Evolutionary conservation across 2,329 filamentous ascomycete genomes (phyloP), one percentile per base, ranked within the genome.

Genomic region (Trichoderma sp.): DNA sequence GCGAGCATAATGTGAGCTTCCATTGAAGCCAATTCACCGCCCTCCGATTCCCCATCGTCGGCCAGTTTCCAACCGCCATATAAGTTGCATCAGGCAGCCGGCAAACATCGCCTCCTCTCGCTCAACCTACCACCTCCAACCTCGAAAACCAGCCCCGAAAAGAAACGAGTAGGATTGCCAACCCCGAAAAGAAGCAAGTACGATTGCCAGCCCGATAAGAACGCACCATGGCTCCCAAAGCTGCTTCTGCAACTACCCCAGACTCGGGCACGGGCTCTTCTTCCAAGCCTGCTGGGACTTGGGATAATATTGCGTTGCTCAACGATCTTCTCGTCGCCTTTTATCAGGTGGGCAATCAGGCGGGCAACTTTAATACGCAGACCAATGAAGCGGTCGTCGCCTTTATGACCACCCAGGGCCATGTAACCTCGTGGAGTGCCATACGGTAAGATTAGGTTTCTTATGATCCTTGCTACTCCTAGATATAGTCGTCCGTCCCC

Each of bases 381-480:
- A 73, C 78, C 39, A 80, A 80, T 65, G 76, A 78, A 0, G 75
- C 75, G 1, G 75, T 85, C 63, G 76, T 79, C 60, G 73, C 73
- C 8, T 79, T 78, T n/a, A 77, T 85, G 70, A 74, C 77, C n/a
- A 56, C 73, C 14, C 74, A 74, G 6, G 80, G 82, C 8, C 77
- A 81, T 65, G 72, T 73, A 6, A 81, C 82, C n/a, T 82, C 81
- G 4, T 86, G 83, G 83, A 81, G 86, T 34, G 82, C 78, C 1
- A 79, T 86, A 64, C 83, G 84, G 85, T 85, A 80, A 57, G 82
- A 78, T 9, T 5, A 3, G 18, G 2, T 21, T 51, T 47, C 36
- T 39, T 18, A 1, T 39, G 6, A 2, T 18, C 36, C n/a, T 11
- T 11, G 6, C 11, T n/a, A 11, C 43, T 47, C 1, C 2, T 21